These are phyloP conservation scores for Yamadazyma atlantica DNA, from an alignment of 1,139 yeast genomes.

Conservation along the genomic window DNA sequence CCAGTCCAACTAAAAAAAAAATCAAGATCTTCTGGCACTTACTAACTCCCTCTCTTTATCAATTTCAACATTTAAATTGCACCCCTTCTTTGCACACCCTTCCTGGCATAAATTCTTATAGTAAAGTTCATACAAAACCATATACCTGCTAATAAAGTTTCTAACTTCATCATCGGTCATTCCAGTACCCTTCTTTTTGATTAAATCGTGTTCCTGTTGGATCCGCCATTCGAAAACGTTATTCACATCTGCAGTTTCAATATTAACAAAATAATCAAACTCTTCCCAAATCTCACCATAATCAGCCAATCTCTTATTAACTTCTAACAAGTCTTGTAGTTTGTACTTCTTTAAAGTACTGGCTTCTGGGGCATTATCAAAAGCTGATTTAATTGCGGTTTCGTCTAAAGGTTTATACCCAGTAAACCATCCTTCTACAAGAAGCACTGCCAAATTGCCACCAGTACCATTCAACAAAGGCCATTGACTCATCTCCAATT, in stretches of 20 bases:
- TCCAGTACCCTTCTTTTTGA: conserved; percentile 57
- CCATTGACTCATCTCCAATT: conserved; percentile 46
- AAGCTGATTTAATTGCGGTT: conserved; percentile 21
- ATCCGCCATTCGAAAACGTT: conserved; percentile 80
- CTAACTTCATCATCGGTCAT: conserved; percentile 75
- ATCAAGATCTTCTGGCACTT: not conserved
- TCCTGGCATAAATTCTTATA: conserved; percentile 33
- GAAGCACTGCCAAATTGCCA: conserved; percentile 54
- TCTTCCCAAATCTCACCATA: conserved; percentile 60
- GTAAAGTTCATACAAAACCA: conserved; percentile 81
- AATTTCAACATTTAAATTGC: conserved; percentile 6
- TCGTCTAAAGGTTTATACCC: conserved; percentile 58
- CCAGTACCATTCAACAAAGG: conserved; percentile 17
- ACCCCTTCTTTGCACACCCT: conserved; percentile 4
- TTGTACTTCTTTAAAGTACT: conserved; percentile 23
- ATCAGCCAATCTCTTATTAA: conserved; percentile 49
- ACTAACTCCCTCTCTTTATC: conserved; percentile 5
- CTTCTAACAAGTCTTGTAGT: conserved; percentile 30
- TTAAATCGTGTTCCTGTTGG: conserved; percentile 78
- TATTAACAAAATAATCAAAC: conserved; percentile 60
- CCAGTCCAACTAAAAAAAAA: not conserved
- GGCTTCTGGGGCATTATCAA: conserved; percentile 20
- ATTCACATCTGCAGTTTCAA: conserved; percentile 53
- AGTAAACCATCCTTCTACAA: conserved; percentile 94
- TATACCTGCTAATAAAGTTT: conserved; percentile 74